These are phyloP conservation scores for Geum urbanum DNA, from an alignment of 306 rosid genomes.

Conservation along the genomic window DNA sequence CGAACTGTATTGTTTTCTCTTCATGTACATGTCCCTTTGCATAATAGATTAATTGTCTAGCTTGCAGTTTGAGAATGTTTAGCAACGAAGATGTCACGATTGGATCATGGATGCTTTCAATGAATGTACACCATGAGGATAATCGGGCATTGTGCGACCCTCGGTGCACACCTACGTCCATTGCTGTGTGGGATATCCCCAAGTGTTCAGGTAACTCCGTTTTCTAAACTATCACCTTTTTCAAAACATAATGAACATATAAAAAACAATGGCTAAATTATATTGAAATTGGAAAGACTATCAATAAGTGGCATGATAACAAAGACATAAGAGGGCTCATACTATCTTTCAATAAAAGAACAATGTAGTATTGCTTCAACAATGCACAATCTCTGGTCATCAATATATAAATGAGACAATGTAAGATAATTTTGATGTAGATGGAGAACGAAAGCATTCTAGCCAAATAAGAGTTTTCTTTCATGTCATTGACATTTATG, in stretches of 20 bases:
- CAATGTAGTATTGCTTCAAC: not conserved
- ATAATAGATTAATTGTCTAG: constrained; percentile 11
- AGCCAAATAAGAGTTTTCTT: not conserved
- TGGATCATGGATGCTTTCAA: constrained; percentile 42
- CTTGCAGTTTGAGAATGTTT: constrained; percentile 35
- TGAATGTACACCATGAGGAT: constrained; percentile 34
- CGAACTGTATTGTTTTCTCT: not conserved
- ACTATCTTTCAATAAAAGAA: not conserved
- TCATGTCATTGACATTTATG: not conserved
- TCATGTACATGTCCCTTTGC: constrained; percentile 6
- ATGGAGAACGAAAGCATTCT: not conserved
- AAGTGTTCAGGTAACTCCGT: constrained; percentile 34
- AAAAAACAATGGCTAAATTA: not conserved
- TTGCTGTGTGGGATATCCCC: constrained; percentile 41
- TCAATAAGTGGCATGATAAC: not conserved
- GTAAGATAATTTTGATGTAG: not conserved
- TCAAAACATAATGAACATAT: not conserved
- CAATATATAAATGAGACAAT: not conserved
- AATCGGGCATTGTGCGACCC: constrained; percentile 29
- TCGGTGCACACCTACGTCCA: constrained; percentile 27
- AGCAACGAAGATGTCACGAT: constrained; percentile 33
- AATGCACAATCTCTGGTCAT: not conserved
- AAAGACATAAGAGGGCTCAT: not conserved
- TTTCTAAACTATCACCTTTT: not conserved
- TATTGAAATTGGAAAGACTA: not conserved